Percentiles rank a stretch among this genome's conserved stretches.
These are phyloP conservation scores for Sphagnum magellanicum DNA, from an alignment of 228 moss, liverwort and hornwort species.

Conservation along the genomic window DNA sequence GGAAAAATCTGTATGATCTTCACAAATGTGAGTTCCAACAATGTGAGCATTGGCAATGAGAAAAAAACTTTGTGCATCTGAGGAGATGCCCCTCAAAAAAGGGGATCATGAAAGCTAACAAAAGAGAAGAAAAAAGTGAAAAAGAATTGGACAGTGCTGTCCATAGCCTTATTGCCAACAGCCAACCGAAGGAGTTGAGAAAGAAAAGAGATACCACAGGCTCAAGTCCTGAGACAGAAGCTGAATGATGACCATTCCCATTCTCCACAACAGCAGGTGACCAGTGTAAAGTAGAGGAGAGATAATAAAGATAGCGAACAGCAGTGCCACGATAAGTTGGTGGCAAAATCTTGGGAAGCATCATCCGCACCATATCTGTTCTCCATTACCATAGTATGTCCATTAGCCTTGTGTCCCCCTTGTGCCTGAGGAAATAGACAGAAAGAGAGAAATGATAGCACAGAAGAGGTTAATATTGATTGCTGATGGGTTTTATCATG, in stretches of 20 bases:
- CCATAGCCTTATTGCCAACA: no score
- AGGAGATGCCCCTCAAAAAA: neutral
- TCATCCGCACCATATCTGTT: conserved; percentile 77
- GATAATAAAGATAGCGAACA: conserved; percentile 85
- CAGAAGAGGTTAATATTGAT: no score
- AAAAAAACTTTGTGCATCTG: neutral
- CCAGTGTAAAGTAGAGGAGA: conserved; percentile 71
- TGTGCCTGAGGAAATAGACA: no score
- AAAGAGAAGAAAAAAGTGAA: no score
- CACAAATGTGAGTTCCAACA: no score
- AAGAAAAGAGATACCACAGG: conserved; percentile 24
- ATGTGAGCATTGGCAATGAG: no score
- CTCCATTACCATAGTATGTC: neutral
- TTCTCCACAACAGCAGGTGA: conserved; percentile 55
- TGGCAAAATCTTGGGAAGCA: conserved; percentile 76
- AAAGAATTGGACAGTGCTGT: no score
- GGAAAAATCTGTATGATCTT: no score
- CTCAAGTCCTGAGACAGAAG: conserved; percentile 9
- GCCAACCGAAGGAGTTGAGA: neutral
- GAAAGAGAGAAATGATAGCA: no score
- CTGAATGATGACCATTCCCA: conserved; percentile 29
- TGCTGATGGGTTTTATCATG: no score
- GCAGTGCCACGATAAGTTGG: conserved; percentile 88
- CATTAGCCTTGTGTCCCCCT: no score
- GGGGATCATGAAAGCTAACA: no score